Conservation (phyloP, 495 filamentous ascomycete species). For the Sporormia fimetaria region DNA sequence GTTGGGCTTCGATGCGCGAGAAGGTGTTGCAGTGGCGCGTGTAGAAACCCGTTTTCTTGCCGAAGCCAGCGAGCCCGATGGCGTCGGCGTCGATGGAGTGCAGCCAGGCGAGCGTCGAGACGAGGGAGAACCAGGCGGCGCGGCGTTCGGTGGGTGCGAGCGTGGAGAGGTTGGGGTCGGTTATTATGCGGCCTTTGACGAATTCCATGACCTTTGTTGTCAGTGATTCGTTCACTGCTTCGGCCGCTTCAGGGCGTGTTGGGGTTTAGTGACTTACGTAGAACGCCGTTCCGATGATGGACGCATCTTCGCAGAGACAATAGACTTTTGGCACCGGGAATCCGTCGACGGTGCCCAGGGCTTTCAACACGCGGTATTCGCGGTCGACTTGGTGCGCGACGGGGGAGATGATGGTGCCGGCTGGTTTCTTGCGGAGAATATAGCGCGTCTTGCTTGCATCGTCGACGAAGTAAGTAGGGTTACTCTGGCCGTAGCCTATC, state of each 20-base stretch:
- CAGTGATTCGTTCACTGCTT: too few relatives aligned
- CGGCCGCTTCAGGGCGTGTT: too few relatives aligned
- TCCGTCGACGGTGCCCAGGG: constrained; percentile 14
- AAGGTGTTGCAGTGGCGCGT: constrained; percentile 24
- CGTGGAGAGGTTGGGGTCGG: constrained; percentile 12
- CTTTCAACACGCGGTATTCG: constrained; percentile 18
- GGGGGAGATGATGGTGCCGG: constrained; percentile 18
- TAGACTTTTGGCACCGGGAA: constrained; percentile 24
- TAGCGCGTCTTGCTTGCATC: constrained; percentile 14
- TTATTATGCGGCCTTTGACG: constrained; percentile 22
- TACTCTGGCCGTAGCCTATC: constrained; percentile 25
- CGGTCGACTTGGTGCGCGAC: constrained; percentile 23
- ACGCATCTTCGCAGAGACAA: constrained; percentile 14
- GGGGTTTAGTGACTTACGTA: constrained; percentile 14
- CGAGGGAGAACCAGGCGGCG: constrained; percentile 20
- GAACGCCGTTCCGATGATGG: constrained; percentile 17
- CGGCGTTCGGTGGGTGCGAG: constrained; percentile 14
- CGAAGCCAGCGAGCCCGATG: constrained; percentile 18
- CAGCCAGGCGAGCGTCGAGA: constrained; percentile 23
- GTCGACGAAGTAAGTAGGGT: constrained; percentile 24
- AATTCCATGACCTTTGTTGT: constrained; percentile 22
- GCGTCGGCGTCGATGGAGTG: constrained; percentile 21
- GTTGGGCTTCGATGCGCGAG: constrained; percentile 23
- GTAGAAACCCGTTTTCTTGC: constrained; percentile 25
- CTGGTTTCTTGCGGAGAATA: constrained; percentile 21